These are phyloP conservation scores for Coleophoma crateriformis DNA, from an alignment of 2,329 filamentous ascomycete species.

Conservation along the genomic window DNA sequence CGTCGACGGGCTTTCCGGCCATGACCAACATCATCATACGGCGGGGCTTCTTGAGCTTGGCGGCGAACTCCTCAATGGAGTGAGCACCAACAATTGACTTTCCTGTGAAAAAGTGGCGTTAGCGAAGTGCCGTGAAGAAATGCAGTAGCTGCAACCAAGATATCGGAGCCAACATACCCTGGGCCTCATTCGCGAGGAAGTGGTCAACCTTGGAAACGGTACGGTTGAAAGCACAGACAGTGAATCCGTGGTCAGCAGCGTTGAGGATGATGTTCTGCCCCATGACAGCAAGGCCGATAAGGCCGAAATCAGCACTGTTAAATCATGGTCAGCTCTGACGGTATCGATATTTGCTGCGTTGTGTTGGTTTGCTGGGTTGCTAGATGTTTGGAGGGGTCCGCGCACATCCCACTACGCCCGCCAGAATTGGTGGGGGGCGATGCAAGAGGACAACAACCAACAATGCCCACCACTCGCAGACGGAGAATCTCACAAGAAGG, in stretches of 20 bases:
- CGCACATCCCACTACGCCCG: too few relatives aligned
- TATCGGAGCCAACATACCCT: constrained; percentile 44
- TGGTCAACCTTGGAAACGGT: constrained; percentile 97
- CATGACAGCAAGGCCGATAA: constrained; percentile 91
- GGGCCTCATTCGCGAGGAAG: constrained; percentile 86
- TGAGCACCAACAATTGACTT: constrained; percentile 94
- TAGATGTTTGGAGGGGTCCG: too few relatives aligned
- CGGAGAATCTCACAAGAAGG: too few relatives aligned
- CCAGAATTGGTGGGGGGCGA: too few relatives aligned
- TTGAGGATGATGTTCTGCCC: constrained; percentile 86
- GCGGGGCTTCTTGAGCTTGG: constrained; percentile 95
- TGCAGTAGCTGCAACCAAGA: too few relatives aligned
- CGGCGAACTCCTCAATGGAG: constrained; percentile 87
- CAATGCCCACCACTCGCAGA: too few relatives aligned
- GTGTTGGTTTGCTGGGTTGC: background rate
- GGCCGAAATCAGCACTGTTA: constrained; percentile 66
- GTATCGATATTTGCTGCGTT: constrained; percentile 15
- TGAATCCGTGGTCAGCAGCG: constrained; percentile 89
- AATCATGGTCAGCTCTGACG: constrained; percentile 18
- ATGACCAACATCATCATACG: constrained; percentile 98
- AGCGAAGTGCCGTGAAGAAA: background rate
- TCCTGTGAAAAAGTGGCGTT: constrained; percentile 37
- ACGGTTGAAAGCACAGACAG: constrained; percentile 96
- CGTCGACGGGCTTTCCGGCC: constrained; percentile 95
- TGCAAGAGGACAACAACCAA: too few relatives aligned